Conservation (phyloP, 352 stramenopile species). For the Aphanomyces astaci region DNA sequence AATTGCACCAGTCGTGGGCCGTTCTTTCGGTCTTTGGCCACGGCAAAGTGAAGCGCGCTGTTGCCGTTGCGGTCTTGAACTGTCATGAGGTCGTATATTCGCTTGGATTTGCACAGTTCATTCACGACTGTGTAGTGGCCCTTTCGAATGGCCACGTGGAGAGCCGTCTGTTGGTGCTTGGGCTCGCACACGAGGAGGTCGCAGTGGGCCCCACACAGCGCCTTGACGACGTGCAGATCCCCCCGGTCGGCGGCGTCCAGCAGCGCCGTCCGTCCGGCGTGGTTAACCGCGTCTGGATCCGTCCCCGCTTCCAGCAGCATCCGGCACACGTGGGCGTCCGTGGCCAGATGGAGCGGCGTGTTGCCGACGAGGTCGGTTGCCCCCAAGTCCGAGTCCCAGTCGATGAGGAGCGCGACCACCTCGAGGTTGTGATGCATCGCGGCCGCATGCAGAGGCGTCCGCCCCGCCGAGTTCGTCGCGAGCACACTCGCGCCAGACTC, state of each 20-base stretch:
- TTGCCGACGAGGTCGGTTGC: slow-evolving; percentile 77
- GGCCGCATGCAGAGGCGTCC: slow-evolving; percentile 75
- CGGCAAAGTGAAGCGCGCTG: slow-evolving; percentile 76
- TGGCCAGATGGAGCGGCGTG: slow-evolving; percentile 75
- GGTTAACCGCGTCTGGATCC: slow-evolving; percentile 79
- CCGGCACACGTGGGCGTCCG: slow-evolving; percentile 59
- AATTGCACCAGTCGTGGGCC: slow-evolving; percentile 71
- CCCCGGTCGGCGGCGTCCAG: slow-evolving; percentile 73
- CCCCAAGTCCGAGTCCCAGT: slow-evolving; percentile 73
- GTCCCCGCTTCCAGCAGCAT: slow-evolving; percentile 78
- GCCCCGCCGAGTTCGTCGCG: slow-evolving; percentile 62
- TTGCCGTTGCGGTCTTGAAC: slow-evolving; percentile 78
- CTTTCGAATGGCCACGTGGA: slow-evolving; percentile 76
- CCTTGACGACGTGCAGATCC: slow-evolving; percentile 65
- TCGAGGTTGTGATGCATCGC: slow-evolving; percentile 76
- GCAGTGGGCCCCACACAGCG: slow-evolving; percentile 72
- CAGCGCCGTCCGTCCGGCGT: slow-evolving; percentile 62
- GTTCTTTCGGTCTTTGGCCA: slow-evolving; percentile 77
- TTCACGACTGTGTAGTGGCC: slow-evolving; percentile 81
- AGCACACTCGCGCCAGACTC: slow-evolving; percentile 84
- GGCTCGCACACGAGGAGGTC: slow-evolving; percentile 78
- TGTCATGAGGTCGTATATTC: slow-evolving; percentile 54
- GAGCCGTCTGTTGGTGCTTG: slow-evolving; percentile 75
- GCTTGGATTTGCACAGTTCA: slow-evolving; percentile 70
- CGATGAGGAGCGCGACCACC: slow-evolving; percentile 67